Evolutionary conservation across 2,329 filamentous ascomycete species (phyloP).

Genomic region (Colletotrichum phormii): DNA sequence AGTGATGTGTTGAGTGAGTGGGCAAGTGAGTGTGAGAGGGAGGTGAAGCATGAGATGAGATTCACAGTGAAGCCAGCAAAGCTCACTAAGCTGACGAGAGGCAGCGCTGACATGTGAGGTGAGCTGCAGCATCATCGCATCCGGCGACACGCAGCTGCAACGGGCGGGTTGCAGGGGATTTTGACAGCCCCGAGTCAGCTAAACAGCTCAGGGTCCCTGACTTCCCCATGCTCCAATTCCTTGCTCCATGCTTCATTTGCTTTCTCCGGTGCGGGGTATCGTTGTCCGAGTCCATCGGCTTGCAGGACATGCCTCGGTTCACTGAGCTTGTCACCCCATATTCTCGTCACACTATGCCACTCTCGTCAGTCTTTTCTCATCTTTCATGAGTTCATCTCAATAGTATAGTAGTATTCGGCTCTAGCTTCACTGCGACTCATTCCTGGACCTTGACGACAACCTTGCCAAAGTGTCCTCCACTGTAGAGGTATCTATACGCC

Average conservation of each 20-base stretch:
- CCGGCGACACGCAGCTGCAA: background rate
- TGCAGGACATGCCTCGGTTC: slow-evolving; percentile 26
- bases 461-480: slow-evolving; percentile 69
- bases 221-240: background rate
- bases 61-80: background rate
- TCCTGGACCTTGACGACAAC: slow-evolving; percentile 59
- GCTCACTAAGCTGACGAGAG: background rate
- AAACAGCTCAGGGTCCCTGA: slow-evolving; percentile 18
- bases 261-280: slow-evolving; percentile 2
- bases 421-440: background rate
- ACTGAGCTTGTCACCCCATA: background rate
- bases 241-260: background rate
- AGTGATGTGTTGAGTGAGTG: background rate
- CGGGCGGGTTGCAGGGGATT: background rate
- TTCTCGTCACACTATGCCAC: background rate
- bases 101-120: background rate
- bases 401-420: background rate
- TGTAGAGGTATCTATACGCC: slow-evolving; percentile 64
- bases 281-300: slow-evolving; percentile 9
- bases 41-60: background rate
- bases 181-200: slow-evolving; percentile 8
- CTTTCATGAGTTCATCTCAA: background rate
- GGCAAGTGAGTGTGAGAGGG: background rate
- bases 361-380: background rate
- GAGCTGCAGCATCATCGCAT: background rate